These are phyloP conservation scores for Chrysopogon serrulatus DNA, from an alignment of 176 grass and related monocot species.

Conservation along the genomic window DNA sequence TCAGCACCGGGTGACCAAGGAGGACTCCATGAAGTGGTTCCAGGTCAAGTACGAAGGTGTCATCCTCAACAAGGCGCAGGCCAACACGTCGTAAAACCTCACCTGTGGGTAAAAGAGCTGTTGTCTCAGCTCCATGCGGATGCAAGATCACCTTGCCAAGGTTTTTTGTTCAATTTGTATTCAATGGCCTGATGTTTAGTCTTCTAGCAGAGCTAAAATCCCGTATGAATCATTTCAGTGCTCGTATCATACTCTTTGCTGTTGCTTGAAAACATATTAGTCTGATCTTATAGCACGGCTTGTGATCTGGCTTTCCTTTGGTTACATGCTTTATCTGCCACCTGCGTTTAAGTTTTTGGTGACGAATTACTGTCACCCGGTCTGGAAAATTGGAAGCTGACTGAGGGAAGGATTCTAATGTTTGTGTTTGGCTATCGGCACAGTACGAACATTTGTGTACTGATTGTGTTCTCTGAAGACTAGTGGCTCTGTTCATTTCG, in stretches of 20 bases:
- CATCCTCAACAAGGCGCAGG: constrained; percentile 68
- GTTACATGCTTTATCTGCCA: not conserved
- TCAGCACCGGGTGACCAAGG: constrained; percentile 69
- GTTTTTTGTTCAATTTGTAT: constrained; percentile 1
- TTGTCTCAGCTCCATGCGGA: not conserved
- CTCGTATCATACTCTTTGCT: not conserved
- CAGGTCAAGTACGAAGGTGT: constrained; percentile 76
- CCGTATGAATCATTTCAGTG: not conserved
- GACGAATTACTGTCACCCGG: not conserved
- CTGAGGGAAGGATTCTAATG: too few species aligned
- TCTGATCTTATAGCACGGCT: not conserved
- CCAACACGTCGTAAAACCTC: constrained; percentile 31
- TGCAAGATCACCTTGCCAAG: constrained; percentile 17
- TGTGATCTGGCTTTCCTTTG: not conserved
- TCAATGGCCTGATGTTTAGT: not conserved
- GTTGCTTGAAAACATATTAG: not conserved
- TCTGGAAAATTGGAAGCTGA: not conserved
- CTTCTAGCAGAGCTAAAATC: not conserved
- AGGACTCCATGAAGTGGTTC: constrained; percentile 77
- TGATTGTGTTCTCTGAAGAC: too few species aligned
- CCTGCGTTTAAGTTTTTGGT: not conserved
- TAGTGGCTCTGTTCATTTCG: too few species aligned
- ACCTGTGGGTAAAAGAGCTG: not conserved
- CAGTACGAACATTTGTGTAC: not conserved
- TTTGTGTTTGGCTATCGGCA: not conserved